Evolutionary conservation across 768 basidiomycete genomes (phyloP).

Genomic region (Mycena albidolilacea): DNA sequence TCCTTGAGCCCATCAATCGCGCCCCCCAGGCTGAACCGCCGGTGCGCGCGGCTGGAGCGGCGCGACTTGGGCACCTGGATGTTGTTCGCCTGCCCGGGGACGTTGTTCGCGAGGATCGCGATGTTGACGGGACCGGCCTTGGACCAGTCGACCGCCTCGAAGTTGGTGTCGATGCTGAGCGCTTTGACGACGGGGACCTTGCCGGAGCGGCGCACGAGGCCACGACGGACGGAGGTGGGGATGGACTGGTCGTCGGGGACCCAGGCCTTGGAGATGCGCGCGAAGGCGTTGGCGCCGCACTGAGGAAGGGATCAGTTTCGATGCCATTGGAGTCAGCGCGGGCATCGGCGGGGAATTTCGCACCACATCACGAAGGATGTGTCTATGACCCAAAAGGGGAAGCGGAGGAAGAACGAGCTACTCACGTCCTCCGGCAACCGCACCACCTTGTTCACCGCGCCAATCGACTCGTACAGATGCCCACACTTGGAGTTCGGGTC

Average conservation of each 20-base stretch:
- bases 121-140: conserved; percentile 28
- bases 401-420: neutral
- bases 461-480: conserved; percentile 48
- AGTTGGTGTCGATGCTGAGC: conserved; percentile 34
- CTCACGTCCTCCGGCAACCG: conserved; percentile 52
- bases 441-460: conserved; percentile 52
- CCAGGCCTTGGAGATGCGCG: conserved; percentile 28
- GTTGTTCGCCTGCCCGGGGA: conserved; percentile 11
- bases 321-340: too few species aligned
- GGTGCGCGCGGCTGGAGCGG: neutral
- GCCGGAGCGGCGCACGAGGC: conserved; percentile 23
- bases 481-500: conserved; percentile 43
- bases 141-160: conserved; percentile 24
- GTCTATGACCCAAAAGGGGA: too few species aligned
- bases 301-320: neutral
- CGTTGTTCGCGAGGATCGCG: conserved; percentile 32
- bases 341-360: neutral
- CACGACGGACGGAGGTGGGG: conserved; percentile 5
- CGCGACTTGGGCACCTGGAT: neutral
- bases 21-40: conserved; percentile 8
- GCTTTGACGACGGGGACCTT: conserved; percentile 29
- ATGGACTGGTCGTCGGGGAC: conserved; percentile 30
- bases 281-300: conserved; percentile 34
- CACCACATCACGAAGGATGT: too few species aligned
- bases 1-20: neutral